Base-by-base conservation (phyloP, 1,284 basidiomycete species). In the Ceratobasidium sp. region DNA sequence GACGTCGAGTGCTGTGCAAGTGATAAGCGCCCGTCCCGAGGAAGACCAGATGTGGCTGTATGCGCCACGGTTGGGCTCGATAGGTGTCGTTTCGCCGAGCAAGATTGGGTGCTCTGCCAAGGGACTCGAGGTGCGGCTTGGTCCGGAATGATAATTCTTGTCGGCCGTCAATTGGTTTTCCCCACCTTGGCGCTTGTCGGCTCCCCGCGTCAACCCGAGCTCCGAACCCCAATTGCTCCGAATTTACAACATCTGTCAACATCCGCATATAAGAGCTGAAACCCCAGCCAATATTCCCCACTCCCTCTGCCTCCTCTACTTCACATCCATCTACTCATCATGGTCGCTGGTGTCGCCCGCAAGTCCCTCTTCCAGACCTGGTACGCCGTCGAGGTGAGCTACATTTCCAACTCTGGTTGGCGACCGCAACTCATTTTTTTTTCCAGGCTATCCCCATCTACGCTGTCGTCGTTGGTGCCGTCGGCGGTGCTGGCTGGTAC, bases 311-410 rank as follows among this genome's bases (percentile, higher is more conserved):
- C 5, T 39, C 26, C 59, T 21, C 59, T 21, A 50, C 59, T 43
- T 26, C 48, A 9, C 48, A n/a, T 14, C 26, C 53, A 45, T 55
- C 28, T 39, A 14, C 10, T 65, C 39, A 69, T 30, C 36, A 73
- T 73, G 72, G 72, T 73, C 32, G 52, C 52, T 23, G 48, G 53
- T 28, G 61, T 64, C 36, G 72, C 72, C 45, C 72, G 72, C 61
- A 74, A 65, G 71, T 52, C 74, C 60, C 72, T 74, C 58, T 48
- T 73, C 55, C 60, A 73, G 55, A 74, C 92, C 82, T 93, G 92
- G 91, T 92, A 85, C 78, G 91, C 91, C 82, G 83, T 93, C 77
- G 91, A 93, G 89, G 92, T 91, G 75, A 32, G 82, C 80, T n/a
- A 9, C 16, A 18, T 43, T 34, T 26, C 21, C 36, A 21, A 30